These are phyloP conservation scores for Dioscorea dumetorum DNA, from an alignment of 106 monocot species.

Conservation along the genomic window DNA sequence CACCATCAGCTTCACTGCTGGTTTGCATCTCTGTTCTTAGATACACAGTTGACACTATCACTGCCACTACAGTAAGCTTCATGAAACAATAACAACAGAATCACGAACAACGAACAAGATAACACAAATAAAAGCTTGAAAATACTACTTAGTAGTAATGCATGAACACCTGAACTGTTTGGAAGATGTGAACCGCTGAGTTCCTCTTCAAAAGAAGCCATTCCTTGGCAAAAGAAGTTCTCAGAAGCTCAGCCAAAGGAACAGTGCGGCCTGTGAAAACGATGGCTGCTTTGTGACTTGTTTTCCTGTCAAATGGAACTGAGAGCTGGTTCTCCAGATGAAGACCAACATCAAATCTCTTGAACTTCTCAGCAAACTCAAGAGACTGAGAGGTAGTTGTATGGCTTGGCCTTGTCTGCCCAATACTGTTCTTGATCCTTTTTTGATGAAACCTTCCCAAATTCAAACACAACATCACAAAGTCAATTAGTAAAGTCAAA, in stretches of 20 bases:
- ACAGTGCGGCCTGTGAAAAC: conserved; percentile 30
- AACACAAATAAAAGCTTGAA: conserved; percentile 4
- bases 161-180: conserved; percentile 36
- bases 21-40: conserved; percentile 43
- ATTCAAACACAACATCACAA: neutral
- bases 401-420: conserved; percentile 28
- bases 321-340: conserved; percentile 30
- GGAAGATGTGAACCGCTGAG: conserved; percentile 68
- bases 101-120: too few relatives aligned
- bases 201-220: conserved; percentile 71
- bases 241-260: conserved; percentile 36
- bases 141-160: neutral
- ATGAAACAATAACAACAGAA: neutral
- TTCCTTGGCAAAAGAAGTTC: conserved; percentile 46
- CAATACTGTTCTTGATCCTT: conserved; percentile 85
- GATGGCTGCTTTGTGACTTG: conserved; percentile 45
- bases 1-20: conserved; percentile 31
- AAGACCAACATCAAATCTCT: conserved; percentile 39
- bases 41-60: conserved; percentile 63
- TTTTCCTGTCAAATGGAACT: conserved; percentile 42
- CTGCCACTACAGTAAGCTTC: conserved; percentile 44
- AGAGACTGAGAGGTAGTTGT: conserved; percentile 37
- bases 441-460: conserved; percentile 45
- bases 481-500: neutral
- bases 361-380: conserved; percentile 38